phyloP scores from a whole-genome alignment of 2,329 filamentous ascomycete species.

The Aspergillus latus region DNA sequence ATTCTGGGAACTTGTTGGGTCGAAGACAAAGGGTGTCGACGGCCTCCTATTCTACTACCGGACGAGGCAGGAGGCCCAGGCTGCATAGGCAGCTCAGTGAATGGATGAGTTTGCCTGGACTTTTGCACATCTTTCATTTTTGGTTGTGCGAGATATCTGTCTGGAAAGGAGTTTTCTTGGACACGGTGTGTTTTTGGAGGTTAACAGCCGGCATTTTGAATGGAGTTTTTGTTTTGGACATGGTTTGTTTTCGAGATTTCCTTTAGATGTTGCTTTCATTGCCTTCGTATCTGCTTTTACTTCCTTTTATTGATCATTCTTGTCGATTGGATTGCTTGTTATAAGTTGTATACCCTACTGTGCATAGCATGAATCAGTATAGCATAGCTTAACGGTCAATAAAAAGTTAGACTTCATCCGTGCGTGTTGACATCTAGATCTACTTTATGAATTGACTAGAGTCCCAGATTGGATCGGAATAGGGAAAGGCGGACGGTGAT shows the following conservation, averaged over 20 bases:
- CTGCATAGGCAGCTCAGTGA: not conserved
- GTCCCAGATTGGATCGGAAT: no score
- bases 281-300: not conserved
- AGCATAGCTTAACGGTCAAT: not conserved
- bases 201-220: not conserved
- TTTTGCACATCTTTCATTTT: no score
- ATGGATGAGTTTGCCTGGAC: no score
- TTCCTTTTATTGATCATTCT: not conserved
- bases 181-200: not conserved
- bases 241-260: not conserved
- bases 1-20: constrained; percentile 33
- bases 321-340: not conserved
- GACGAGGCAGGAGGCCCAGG: constrained; percentile 1
- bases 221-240: not conserved
- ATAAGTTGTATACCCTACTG: not conserved
- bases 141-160: no score
- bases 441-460: no score
- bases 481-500: no score
- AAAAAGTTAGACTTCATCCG: not conserved
- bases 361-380: not conserved
- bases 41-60: constrained; percentile 42
- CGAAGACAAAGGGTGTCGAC: constrained; percentile 31
- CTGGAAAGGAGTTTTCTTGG: not conserved
- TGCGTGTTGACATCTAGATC: not conserved
- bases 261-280: no score